Evolutionary conservation across 257 asterid genomes (phyloP).

Genomic region (Linaria vulgaris): DNA sequence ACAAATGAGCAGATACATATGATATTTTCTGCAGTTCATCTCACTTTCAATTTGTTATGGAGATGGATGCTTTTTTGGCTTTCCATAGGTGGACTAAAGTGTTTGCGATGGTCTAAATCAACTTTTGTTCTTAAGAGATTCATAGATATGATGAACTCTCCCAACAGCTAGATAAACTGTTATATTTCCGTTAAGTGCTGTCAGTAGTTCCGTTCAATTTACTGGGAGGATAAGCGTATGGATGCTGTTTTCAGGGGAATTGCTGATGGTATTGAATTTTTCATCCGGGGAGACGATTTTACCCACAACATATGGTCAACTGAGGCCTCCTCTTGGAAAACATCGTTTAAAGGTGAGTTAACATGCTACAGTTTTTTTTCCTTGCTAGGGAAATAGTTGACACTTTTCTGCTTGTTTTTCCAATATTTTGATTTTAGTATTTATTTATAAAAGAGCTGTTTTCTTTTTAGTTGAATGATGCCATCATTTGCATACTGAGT

Average conservation of each 20-base stretch:
- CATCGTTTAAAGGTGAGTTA: constrained; percentile 82
- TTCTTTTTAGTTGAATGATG: constrained; percentile 11
- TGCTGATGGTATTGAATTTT: constrained; percentile 68
- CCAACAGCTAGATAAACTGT: background rate
- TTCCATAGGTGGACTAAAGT: background rate
- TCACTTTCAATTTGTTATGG: background rate
- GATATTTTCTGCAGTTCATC: too few species aligned
- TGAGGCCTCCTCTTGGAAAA: constrained; percentile 96
- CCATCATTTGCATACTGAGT: constrained; percentile 4
- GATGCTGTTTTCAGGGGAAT: constrained; percentile 56
- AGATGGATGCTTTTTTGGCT: background rate
- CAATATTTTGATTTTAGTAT: background rate
- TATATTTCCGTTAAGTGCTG: background rate
- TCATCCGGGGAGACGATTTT: constrained; percentile 76
- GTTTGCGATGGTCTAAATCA: background rate
- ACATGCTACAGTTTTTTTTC: constrained; percentile 15
- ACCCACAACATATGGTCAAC: constrained; percentile 83
- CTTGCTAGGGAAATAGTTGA: too few species aligned
- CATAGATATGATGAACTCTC: constrained; percentile 9
- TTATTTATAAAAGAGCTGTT: background rate
- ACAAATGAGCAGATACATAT: too few species aligned
- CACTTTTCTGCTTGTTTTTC: background rate
- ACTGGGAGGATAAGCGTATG: constrained; percentile 18
- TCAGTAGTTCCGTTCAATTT: background rate
- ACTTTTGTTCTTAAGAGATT: constrained; percentile 2